phyloP scores from a whole-genome alignment of 2,329 filamentous ascomycete species.

The Penicillium sp. region DNA sequence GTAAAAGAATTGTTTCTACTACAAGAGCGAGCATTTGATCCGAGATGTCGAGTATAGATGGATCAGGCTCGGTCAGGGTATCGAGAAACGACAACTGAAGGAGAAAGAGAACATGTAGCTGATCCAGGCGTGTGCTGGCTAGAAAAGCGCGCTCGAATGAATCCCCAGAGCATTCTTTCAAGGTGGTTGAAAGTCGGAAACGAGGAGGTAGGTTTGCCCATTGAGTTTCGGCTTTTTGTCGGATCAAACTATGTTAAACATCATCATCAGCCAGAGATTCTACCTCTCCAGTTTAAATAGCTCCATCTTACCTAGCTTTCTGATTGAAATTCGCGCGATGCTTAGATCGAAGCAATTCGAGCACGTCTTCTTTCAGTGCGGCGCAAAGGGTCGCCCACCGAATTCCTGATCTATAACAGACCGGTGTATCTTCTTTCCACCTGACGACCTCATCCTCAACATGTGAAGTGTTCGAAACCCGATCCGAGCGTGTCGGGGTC shows the following conservation, averaged over 20 bases:
- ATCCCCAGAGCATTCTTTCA: slow-evolving; percentile 20
- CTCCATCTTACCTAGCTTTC: slow-evolving; percentile 13
- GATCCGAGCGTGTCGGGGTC: background rate
- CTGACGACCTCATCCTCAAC: background rate
- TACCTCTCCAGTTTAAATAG: background rate
- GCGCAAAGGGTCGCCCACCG: slow-evolving; percentile 29
- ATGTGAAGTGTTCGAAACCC: slow-evolving; percentile 9
- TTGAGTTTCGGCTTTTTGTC: slow-evolving; percentile 20
- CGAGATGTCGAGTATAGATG: slow-evolving; percentile 25
- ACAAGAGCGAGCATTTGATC: slow-evolving; percentile 28
- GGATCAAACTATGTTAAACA: slow-evolving; percentile 21
- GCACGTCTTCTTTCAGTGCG: slow-evolving; percentile 28
- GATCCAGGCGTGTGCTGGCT: slow-evolving; percentile 24
- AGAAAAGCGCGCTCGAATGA: slow-evolving; percentile 29
- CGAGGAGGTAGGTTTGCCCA: slow-evolving; percentile 22
- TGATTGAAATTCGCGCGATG: slow-evolving; percentile 18
- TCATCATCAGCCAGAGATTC: background rate
- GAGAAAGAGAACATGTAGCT: slow-evolving; percentile 28
- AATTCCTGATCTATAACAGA: slow-evolving; percentile 25
- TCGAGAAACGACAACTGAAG: slow-evolving; percentile 22
- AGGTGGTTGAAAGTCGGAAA: slow-evolving; percentile 19
- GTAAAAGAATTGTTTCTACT: slow-evolving; percentile 26
- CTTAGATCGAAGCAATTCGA: slow-evolving; percentile 25
- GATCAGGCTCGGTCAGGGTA: slow-evolving; percentile 24
- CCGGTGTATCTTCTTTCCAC: slow-evolving; percentile 1